A percentile compares a stretch with the other conserved stretches of the same genome.
These are phyloP conservation scores for Didymella keratinophila DNA, from an alignment of 2,329 filamentous ascomycete species.

Conservation along the genomic window DNA sequence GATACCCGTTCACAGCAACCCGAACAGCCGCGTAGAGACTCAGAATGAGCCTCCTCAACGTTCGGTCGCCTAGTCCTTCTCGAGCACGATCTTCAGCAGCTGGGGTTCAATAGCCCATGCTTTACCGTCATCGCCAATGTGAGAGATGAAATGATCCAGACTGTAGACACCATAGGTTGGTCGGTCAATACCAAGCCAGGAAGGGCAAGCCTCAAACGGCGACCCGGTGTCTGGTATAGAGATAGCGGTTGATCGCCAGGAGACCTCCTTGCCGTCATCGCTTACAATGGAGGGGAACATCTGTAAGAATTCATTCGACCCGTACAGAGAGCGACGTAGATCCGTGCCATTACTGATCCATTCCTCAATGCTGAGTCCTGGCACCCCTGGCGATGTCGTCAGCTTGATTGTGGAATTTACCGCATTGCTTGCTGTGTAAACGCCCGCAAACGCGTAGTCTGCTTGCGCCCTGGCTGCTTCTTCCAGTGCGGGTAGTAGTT, in stretches of 20 bases:
- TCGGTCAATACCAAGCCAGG: constrained; percentile 20
- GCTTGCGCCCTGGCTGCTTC: constrained; percentile 39
- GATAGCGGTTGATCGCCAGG: constrained; percentile 18
- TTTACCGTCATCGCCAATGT: constrained; percentile 14
- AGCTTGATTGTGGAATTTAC: constrained; percentile 42
- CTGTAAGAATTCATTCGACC: constrained; percentile 9
- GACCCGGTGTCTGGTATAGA: constrained; percentile 9
- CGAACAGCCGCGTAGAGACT: too few species aligned
- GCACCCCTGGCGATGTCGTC: constrained; percentile 25
- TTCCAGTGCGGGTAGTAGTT: constrained; percentile 32
- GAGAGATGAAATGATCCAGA: constrained; percentile 20
- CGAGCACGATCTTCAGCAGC: constrained; percentile 15
- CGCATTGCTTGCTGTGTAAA: constrained; percentile 28
- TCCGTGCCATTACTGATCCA: constrained; percentile 48
- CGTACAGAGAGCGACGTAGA: constrained; percentile 15
- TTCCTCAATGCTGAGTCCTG: constrained; percentile 40
- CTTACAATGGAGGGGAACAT: constrained; percentile 21
- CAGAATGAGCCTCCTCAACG: too few species aligned
- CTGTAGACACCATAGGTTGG: constrained; percentile 21
- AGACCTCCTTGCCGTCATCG: constrained; percentile 9
- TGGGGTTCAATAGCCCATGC: constrained; percentile 15
- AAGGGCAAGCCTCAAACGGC: constrained; percentile 23
- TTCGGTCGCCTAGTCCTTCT: neutral
- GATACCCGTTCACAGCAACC: too few species aligned
- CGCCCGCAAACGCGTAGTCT: constrained; percentile 34